Evolutionary conservation across 805 yeast species (phyloP).

Genomic region (Clavispora fructus): DNA sequence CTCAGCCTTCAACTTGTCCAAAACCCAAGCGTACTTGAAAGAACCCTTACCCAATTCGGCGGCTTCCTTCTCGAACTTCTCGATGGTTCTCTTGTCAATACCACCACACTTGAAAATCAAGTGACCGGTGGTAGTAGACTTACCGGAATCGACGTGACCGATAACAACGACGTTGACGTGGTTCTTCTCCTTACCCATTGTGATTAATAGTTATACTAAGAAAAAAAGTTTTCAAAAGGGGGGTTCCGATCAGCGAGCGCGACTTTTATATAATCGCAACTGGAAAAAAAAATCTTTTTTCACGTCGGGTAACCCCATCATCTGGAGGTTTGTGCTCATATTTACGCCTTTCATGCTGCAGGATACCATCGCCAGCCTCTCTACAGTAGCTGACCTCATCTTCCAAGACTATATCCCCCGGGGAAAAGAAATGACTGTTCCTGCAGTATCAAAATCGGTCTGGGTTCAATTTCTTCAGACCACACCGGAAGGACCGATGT

Average conservation of each 20-base stretch:
- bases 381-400: neutral
- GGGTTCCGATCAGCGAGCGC: conserved; percentile 4
- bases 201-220: conserved; percentile 9
- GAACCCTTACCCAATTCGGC: no score
- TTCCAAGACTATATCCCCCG: neutral
- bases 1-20: no score
- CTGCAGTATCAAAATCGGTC: neutral
- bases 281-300: neutral
- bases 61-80: no score
- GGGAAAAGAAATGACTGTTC: neutral
- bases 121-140: conserved; percentile 99
- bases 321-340: neutral
- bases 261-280: conserved; percentile 1
- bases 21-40: no score
- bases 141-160: conserved; percentile 99
- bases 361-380: neutral
- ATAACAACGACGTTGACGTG: conserved; percentile 99
- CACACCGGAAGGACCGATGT: neutral
- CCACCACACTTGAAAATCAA: no score
- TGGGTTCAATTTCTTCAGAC: neutral
- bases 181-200: conserved; percentile 88
- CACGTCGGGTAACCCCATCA: conserved; percentile 1
- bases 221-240: conserved; percentile 3
- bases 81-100: no score
- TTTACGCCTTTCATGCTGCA: neutral